Conservation (phyloP, 768 basidiomycete genomes). For the Candolleomyces eurysporus region DNA sequence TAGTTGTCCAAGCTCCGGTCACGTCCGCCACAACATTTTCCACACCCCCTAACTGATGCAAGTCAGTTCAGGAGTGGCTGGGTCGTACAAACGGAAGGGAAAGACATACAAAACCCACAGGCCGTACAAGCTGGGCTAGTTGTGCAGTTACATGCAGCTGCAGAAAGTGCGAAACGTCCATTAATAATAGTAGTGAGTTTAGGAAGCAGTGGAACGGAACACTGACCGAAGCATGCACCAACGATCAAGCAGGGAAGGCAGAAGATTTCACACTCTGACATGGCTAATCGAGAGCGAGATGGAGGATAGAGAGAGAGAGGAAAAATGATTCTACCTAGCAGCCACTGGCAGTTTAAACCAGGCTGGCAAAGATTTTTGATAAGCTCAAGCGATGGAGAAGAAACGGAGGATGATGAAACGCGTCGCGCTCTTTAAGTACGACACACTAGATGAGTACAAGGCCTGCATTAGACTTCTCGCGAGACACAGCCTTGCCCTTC, state of each 20-base stretch:
- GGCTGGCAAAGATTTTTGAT: too few species aligned
- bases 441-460: too few species aligned
- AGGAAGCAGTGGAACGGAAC: not conserved
- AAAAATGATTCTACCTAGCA: not conserved
- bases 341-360: not conserved
- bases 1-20: not conserved
- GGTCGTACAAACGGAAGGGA: not conserved
- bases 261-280: conserved; percentile 7
- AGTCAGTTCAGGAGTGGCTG: not conserved
- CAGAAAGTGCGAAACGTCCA: not conserved
- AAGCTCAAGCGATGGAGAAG: too few species aligned
- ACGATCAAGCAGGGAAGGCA: conserved; percentile 3
- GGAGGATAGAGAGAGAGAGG: not conserved
- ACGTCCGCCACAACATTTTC: too few species aligned
- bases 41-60: not conserved
- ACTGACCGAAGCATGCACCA: conserved; percentile 3
- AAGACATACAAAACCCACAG: not conserved
- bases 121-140: not conserved
- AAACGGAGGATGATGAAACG: too few species aligned
- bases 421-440: too few species aligned
- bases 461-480: too few species aligned
- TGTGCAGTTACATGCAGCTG: not conserved
- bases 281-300: not conserved
- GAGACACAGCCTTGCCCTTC: too few species aligned
- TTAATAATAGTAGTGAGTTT: not conserved